Evolutionary conservation across 1,284 basidiomycete species (phyloP), one percentile per base, ranked within the genome.

Genomic region (Paramarasmius palmivorus): DNA sequence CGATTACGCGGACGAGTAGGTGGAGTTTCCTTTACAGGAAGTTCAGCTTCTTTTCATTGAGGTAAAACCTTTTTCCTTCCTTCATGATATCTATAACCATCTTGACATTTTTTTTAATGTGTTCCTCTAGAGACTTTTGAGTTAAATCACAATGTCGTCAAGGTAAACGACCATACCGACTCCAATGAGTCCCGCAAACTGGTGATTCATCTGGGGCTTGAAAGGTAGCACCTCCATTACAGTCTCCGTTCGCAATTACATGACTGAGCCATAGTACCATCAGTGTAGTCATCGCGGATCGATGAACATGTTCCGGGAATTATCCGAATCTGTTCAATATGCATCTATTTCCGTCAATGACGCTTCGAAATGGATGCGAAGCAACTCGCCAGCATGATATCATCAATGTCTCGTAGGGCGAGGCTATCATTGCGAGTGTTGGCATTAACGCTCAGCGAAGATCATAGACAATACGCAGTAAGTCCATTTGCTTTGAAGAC

Each of bases 221-320:
- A 29, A 36, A 55, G 2, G 66, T 70, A 1, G 65, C 64, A 1
- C 55, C 47, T 7, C 59, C 59, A 38, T 71, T 72, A n/a, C 65
- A 67, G 19, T 70, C 63, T 0, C 70, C 62, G 3, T 52, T 61
- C n/a, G 69, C 68, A 19, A 72, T 58, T 0, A 70, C 63, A 0
- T 44, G 37, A n/a, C 68, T 70, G 0, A 63, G n/a, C 50, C 66
- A 72, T 69, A 9, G 64, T 71, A 0, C 69, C 63, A 34, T 66
- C 58, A 0, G 66, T 0, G 61, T 67, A 0, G 56, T 62, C 0
- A 71, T 61, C 0, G 60, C 42, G 0, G 59, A 61, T 0, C 55
- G 37, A 10, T 19, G 1, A 14, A 71, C 63, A 34, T 72, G 63
- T 12, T 68, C n/a, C 63, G 0, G 63, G 62, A 0, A 61, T 34